These are phyloP conservation scores for Globisporangium nunn DNA, from an alignment of 352 stramenopile genomes.

Conservation along the genomic window DNA sequence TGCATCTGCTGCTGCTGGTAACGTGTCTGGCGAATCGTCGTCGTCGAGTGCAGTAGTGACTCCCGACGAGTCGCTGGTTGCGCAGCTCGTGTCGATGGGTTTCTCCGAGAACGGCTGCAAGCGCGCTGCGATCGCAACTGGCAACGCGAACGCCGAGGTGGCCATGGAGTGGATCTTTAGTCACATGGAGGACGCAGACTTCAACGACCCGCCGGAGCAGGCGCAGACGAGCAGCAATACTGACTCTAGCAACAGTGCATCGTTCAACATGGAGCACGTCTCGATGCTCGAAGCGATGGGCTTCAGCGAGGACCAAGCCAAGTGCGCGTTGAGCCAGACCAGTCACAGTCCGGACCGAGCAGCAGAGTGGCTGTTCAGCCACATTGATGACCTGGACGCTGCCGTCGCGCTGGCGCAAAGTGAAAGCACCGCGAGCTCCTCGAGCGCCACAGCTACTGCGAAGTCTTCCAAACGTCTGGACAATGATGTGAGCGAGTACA, in stretches of 20 bases:
- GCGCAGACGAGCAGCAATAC: slow-evolving; percentile 6
- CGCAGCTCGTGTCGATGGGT: slow-evolving; percentile 96
- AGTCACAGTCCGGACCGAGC: slow-evolving; percentile 89
- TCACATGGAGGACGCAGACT: slow-evolving; percentile 97
- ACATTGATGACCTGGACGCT: slow-evolving; percentile 93
- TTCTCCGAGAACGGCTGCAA: slow-evolving; percentile 98
- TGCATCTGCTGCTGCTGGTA: slow-evolving; percentile 11
- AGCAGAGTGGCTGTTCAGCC: slow-evolving; percentile 97
- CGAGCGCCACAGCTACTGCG: slow-evolving; percentile 3
- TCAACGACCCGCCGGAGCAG: slow-evolving; percentile 88
- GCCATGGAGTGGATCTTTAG: slow-evolving; percentile 98
- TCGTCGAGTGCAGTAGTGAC: slow-evolving; percentile 24
- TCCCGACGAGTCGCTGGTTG: slow-evolving; percentile 88
- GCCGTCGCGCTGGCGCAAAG: slow-evolving; percentile 67
- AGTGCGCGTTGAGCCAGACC: slow-evolving; percentile 90
- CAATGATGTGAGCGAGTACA: slow-evolving; percentile 75
- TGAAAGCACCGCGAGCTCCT: slow-evolving; percentile 11
- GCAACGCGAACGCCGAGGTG: slow-evolving; percentile 87
- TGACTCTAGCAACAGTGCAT: slow-evolving; percentile 16
- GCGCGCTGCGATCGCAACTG: slow-evolving; percentile 89
- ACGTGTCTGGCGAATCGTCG: neutral
- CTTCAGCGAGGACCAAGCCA: slow-evolving; percentile 87
- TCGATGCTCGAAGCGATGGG: slow-evolving; percentile 79
- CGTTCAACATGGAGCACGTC: slow-evolving; percentile 74
- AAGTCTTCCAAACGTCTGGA: slow-evolving; percentile 42